phyloP scores from a whole-genome alignment of 2,329 filamentous ascomycete species.

The Paramyrothecium roridum region DNA sequence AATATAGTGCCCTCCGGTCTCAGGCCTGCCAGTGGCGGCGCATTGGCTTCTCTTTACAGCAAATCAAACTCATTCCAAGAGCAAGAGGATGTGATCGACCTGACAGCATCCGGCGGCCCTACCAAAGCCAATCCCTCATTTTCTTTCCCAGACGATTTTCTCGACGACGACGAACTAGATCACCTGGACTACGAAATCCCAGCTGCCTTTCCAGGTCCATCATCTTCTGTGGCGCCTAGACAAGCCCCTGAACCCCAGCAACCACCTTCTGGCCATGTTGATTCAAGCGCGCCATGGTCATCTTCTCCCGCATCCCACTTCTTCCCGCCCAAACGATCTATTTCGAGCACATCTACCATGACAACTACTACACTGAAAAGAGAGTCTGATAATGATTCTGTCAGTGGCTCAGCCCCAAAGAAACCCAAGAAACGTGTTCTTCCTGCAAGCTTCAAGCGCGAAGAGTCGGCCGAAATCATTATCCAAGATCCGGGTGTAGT shows the following conservation, averaged over 20 bases:
- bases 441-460: slow-evolving; percentile 37
- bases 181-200: slow-evolving; percentile 64
- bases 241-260: slow-evolving; percentile 22
- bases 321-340: slow-evolving; percentile 25
- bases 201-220: slow-evolving; percentile 40
- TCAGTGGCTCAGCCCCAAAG: slow-evolving; percentile 19
- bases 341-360: slow-evolving; percentile 9
- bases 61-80: slow-evolving; percentile 45
- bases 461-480: slow-evolving; percentile 19
- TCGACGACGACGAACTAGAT: slow-evolving; percentile 73
- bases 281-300: slow-evolving; percentile 64
- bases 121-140: slow-evolving; percentile 30
- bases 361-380: slow-evolving; percentile 34
- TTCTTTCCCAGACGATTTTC: slow-evolving; percentile 77
- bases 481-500: background rate
- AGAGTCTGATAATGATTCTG: slow-evolving; percentile 25
- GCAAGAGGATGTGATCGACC: slow-evolving; percentile 26
- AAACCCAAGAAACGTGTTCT: slow-evolving; percentile 62
- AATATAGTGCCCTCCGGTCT: slow-evolving; percentile 25
- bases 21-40: slow-evolving; percentile 12
- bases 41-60: slow-evolving; percentile 39
- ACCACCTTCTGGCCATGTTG: slow-evolving; percentile 21
- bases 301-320: slow-evolving; percentile 56
- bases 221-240: slow-evolving; percentile 13
- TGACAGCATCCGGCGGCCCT: slow-evolving; percentile 24